Conservation (phyloP, 768 basidiomycete genomes). For the Trametes elegans region DNA sequence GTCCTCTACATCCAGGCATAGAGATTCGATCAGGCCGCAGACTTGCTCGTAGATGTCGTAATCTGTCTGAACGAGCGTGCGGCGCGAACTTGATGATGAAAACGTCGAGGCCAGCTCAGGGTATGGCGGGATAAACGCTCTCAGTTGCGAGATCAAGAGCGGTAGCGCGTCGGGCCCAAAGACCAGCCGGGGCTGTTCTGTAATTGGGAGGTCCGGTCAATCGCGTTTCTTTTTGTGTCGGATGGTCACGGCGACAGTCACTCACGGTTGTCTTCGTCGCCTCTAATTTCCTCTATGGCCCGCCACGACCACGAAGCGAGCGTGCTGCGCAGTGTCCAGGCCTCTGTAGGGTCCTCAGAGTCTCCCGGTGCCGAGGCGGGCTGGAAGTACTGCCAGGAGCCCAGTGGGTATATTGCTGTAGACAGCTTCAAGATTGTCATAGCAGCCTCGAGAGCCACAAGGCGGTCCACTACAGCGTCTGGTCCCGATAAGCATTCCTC, state of each 20-base stretch:
- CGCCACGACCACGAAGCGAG: constrained; percentile 80
- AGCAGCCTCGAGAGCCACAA: constrained; percentile 68
- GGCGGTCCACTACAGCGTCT: constrained; percentile 71
- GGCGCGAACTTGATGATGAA: constrained; percentile 39
- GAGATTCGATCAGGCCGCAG: constrained; percentile 73
- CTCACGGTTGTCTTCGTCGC: constrained; percentile 52
- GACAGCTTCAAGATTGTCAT: constrained; percentile 67
- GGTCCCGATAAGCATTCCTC: constrained; percentile 1
- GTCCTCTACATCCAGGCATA: constrained; percentile 76
- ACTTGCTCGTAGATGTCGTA: constrained; percentile 72
- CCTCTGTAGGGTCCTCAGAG: constrained; percentile 42
- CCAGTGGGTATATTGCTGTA: constrained; percentile 69
- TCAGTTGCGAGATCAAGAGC: constrained; percentile 55
- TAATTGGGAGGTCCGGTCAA: background rate
- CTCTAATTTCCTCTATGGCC: constrained; percentile 67
- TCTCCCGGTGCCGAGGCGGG: constrained; percentile 11
- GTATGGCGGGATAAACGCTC: constrained; percentile 59
- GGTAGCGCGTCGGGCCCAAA: constrained; percentile 65
- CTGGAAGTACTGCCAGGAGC: constrained; percentile 47
- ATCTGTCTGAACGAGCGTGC: constrained; percentile 56
- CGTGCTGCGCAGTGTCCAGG: constrained; percentile 63
- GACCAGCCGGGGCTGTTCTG: constrained; percentile 47
- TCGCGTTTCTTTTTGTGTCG: too few relatives aligned
- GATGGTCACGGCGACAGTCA: too few relatives aligned
- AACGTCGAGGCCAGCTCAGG: constrained; percentile 39